Evolutionary conservation across 2,329 filamentous ascomycete species (phyloP), one percentile per base, ranked within the genome.

Genomic region (Simplicillium aogashimaense): DNA sequence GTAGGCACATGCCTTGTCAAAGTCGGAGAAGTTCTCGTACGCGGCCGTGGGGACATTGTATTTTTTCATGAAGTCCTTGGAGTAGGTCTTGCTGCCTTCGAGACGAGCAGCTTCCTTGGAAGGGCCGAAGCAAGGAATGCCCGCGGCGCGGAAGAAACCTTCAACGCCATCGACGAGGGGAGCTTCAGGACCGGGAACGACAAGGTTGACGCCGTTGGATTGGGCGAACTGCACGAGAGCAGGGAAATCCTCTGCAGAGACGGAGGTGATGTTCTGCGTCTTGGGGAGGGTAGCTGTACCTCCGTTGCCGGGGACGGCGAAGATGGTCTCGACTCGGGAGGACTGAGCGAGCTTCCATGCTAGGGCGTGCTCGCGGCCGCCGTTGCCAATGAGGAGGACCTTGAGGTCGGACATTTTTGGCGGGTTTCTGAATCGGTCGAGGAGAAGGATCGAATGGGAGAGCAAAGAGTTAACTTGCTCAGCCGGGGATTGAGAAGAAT

Each of bases 31-130:
- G 67, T 94, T 95, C 60, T 83, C 78, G 66, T 95, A 97, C 31
- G 76, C 78, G 13, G 92, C 92, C 1, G 92, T 97, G 30, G 90
- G 89, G 52, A 98, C 94, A 53, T 75, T 74, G 65, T 94, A 79
- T 49, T 82, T 80, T 62, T 84, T 82, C 92, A 97, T 98, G 58
- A 97, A 97, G 61, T 97, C 89, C 60, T 98, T 98, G 46, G 86
- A 88, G 61, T 94, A 97, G 10, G 90, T 86, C 70, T 98, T 98
- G 66, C 86, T 94, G 44, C 92, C 92, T 64, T 98, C 92, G 75
- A 98, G 86, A 35, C 77, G 76, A 14, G 92, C 89, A 16, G 92
- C 90, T 37, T 78, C 78, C 64, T 84, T 80, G 42, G 81, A 84
- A 5, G 92, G 92, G 2, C 90, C 92, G 56, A 95, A 97, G 61